phyloP scores from a whole-genome alignment of 768 basidiomycete species.

The Leucosporidium yakuticum region DNA sequence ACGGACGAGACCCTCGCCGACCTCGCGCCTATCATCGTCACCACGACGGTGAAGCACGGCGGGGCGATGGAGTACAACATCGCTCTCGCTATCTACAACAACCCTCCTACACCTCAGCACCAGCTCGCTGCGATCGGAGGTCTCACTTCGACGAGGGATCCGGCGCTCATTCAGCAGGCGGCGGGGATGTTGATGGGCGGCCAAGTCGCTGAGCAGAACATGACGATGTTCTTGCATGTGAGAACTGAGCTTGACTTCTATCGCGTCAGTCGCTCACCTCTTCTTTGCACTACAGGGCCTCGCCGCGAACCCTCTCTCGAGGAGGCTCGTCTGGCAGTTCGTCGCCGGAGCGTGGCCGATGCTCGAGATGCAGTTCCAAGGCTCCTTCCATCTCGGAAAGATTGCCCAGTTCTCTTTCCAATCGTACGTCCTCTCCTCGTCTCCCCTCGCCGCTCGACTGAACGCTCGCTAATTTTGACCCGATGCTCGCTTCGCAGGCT shows the following conservation, averaged over 20 bases:
- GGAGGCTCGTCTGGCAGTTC: constrained; percentile 20
- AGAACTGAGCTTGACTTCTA: background rate
- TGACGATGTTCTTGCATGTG: constrained; percentile 11
- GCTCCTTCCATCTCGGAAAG: constrained; percentile 18
- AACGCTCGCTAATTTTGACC: too few relatives aligned
- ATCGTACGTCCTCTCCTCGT: constrained; percentile 18
- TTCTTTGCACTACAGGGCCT: constrained; percentile 3
- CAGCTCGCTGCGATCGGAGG: constrained; percentile 20
- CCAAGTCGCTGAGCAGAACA: constrained; percentile 9
- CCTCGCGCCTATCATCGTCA: constrained; percentile 9
- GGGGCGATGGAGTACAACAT: constrained; percentile 12
- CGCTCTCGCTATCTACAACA: constrained; percentile 6
- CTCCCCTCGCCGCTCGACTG: background rate
- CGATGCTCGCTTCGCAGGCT: constrained; percentile 43
- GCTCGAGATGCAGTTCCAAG: constrained; percentile 16
- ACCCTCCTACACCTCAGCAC: constrained; percentile 23
- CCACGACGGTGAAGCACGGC: constrained; percentile 5
- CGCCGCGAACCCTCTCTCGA: constrained; percentile 17
- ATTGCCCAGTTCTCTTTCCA: constrained; percentile 16
- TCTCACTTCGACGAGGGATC: constrained; percentile 2
- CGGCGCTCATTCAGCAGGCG: constrained; percentile 9
- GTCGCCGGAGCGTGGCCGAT: constrained; percentile 16
- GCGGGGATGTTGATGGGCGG: constrained; percentile 18
- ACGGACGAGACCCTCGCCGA: constrained; percentile 12
- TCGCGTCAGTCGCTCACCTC: background rate